Base-by-base conservation (phyloP, 345 rosid genomes). In the Raphanus sativus region DNA sequence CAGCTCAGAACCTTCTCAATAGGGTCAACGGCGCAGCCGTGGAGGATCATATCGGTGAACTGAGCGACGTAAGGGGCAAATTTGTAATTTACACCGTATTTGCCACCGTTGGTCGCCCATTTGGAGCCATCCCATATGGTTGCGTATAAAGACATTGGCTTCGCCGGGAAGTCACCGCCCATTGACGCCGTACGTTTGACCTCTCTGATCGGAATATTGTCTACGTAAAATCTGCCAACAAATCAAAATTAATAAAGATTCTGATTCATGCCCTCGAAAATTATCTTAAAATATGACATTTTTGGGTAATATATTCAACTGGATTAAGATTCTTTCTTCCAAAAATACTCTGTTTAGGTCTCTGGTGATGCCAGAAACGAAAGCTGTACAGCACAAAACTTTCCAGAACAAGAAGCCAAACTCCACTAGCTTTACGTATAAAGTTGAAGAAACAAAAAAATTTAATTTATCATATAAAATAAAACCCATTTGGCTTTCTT, bases 71-170 rank as follows among this genome's bases (percentile, higher is more conserved):
- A 92, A 17, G 99, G 99, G 54, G 96, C 87, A 24, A 89, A 95
- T 77, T 89, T 92, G 89, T 95, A 95, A 79, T 91, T 95, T 16
- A 92, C 90, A 72, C 89, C 85, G 73, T 95, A 95, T 73, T 89
- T 95, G 73, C 99, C 99, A 62, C 99, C 98, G 77, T 89, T 86
- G 29, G 99, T 95, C 24, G 97, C 98, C 98, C 98, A 94, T 75
- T 83, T 83, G 26, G 98, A 94, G 1, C 92, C 98, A 76, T 94
- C 98, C 98, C 98, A 94, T 71, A 94, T 90, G 21, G 97, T 94
- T 70, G 93, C 89, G 55, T 94, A 94, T 48, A 94, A 34, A 48
- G 98, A 90, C 98, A 94, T 94, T n/a, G 97, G 95, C 87, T 94
- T 94, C 28, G 95, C 81, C 5, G 98, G 98, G 69, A 94, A 94